phyloP scores from a whole-genome alignment of 306 rosid genomes.

The Cucumis sativus region DNA sequence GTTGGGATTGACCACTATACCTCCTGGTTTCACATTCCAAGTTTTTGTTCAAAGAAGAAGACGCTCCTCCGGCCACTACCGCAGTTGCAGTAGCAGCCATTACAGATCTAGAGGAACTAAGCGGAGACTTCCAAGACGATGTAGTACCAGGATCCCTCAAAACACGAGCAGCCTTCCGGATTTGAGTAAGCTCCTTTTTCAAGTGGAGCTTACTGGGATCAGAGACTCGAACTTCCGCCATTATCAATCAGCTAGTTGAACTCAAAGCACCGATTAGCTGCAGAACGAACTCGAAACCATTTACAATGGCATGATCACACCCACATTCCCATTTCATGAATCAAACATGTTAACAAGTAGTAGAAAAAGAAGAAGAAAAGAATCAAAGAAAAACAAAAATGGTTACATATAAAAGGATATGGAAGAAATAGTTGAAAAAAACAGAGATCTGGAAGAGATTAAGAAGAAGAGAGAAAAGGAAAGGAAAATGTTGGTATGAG shows the following conservation, averaged over 20 bases:
- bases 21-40: constrained; percentile 18
- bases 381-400: not conserved
- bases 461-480: not conserved
- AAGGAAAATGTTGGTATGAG: not conserved
- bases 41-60: constrained; percentile 28
- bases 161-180: constrained; percentile 82
- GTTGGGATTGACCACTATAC: constrained; percentile 8
- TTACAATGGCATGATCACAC: not conserved
- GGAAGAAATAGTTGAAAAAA: not conserved
- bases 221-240: constrained; percentile 54
- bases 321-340: constrained; percentile 4
- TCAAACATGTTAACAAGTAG: constrained; percentile 1
- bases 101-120: constrained; percentile 57
- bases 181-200: constrained; percentile 86
- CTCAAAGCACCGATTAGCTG: not conserved
- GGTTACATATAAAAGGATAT: not conserved
- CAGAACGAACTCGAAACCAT: not conserved
- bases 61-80: constrained; percentile 7
- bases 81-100: constrained; percentile 11
- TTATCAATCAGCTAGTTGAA: constrained; percentile 2
- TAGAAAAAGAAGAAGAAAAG: not conserved
- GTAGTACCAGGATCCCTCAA: constrained; percentile 95
- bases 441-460: constrained; percentile 11
- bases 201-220: constrained; percentile 73
- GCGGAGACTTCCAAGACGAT: constrained; percentile 81